Evolutionary conservation across 2,329 filamentous ascomycete genomes (phyloP).

Genomic region (Aureobasidium sp.): DNA sequence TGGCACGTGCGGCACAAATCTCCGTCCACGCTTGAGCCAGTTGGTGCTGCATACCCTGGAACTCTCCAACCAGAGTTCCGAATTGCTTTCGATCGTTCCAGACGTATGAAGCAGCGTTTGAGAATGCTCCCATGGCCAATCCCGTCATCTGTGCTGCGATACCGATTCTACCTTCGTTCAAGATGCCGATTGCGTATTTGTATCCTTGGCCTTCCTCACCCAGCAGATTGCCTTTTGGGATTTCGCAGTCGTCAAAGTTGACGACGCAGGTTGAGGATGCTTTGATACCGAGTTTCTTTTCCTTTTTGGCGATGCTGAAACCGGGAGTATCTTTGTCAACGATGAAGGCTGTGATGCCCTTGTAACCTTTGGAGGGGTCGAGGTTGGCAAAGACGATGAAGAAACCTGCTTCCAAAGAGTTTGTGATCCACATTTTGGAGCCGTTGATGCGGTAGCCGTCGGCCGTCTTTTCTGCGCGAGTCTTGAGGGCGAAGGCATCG

Average conservation of each 20-base stretch:
- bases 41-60: conserved; percentile 99
- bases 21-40: conserved; percentile 93
- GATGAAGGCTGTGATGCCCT: conserved; percentile 92
- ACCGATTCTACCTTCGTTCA: conserved; percentile 96
- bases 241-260: conserved; percentile 92
- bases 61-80: conserved; percentile 84
- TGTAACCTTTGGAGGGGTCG: conserved; percentile 86
- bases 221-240: conserved; percentile 81
- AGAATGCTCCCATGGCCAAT: conserved; percentile 85
- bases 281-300: conserved; percentile 97
- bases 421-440: conserved; percentile 99
- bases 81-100: conserved; percentile 99
- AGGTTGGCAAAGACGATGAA: conserved; percentile 99
- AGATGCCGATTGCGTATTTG: conserved; percentile 89
- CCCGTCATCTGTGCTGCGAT: conserved; percentile 99
- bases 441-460: conserved; percentile 83
- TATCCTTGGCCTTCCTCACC: conserved; percentile 88
- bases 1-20: conserved; percentile 79
- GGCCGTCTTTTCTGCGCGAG: conserved; percentile 76
- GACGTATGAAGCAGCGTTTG: conserved; percentile 88
- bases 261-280: conserved; percentile 95
- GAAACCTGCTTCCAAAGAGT: conserved; percentile 85
- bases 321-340: conserved; percentile 85
- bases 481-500: conserved; percentile 91
- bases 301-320: conserved; percentile 96